These are phyloP conservation scores for Pueraria montana DNA, from an alignment of 306 rosid genomes.

Conservation along the genomic window DNA sequence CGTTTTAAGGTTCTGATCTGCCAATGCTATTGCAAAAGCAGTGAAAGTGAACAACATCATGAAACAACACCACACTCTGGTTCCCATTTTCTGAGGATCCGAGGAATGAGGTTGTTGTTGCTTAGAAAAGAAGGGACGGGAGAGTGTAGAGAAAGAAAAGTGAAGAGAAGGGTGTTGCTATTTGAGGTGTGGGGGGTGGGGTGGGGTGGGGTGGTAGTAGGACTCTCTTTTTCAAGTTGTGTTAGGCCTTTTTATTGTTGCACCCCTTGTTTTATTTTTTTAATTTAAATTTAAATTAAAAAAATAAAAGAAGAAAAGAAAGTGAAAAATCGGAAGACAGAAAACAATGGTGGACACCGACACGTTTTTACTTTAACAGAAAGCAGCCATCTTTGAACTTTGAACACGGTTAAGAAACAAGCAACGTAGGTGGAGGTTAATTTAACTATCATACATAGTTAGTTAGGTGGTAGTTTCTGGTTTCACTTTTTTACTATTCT, in stretches of 20 bases:
- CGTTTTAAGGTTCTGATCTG: constrained; percentile 37
- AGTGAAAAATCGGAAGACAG: constrained; percentile 9
- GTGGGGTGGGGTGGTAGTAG: constrained; percentile 39
- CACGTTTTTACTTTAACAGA: constrained; percentile 54
- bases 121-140: constrained; percentile 17
- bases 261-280: not conserved
- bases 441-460: not conserved
- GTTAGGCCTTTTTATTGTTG: not conserved
- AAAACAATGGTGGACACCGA: constrained; percentile 47
- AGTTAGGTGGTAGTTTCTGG: not conserved
- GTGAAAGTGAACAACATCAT: not conserved
- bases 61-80: not conserved
- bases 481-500: not conserved
- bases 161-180: constrained; percentile 41
- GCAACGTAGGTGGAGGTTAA: not conserved
- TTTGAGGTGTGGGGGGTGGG: constrained; percentile 42
- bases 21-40: constrained; percentile 27
- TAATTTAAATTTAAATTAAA: not conserved
- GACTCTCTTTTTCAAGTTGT: constrained; percentile 26
- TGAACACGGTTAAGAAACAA: constrained; percentile 32
- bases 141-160: not conserved
- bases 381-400: constrained; percentile 54
- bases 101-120: constrained; percentile 39
- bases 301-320: not conserved
- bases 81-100: constrained; percentile 51